phyloP scores from a whole-genome alignment of 106 monocot species.

The Allium cepa region DNA sequence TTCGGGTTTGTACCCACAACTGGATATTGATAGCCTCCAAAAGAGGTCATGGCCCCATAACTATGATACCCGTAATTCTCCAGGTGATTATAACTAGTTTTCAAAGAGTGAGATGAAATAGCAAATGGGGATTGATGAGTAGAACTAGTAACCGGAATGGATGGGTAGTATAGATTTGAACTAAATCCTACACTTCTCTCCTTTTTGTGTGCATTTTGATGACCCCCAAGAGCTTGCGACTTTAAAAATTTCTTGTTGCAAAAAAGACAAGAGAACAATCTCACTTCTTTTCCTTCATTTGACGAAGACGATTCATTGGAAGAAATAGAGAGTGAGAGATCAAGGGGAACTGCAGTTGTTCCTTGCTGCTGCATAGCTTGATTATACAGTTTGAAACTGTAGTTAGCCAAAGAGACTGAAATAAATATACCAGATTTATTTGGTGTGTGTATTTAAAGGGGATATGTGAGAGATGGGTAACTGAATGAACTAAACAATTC shows the following conservation, averaged over 20 bases:
- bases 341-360: background rate
- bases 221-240: conserved; percentile 81
- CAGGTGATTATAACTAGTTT: background rate
- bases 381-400: too few relatives aligned
- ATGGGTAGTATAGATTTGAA: conserved; percentile 7
- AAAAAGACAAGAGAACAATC: conserved; percentile 80
- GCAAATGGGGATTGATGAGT: background rate
- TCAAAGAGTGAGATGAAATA: background rate
- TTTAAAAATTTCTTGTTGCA: conserved; percentile 92
- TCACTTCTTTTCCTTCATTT: conserved; percentile 10
- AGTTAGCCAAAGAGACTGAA: too few relatives aligned
- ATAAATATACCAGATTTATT: too few relatives aligned
- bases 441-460: too few relatives aligned
- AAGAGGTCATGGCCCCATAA: too few relatives aligned
- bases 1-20: background rate
- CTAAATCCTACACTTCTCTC: conserved; percentile 50
- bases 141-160: background rate
- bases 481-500: too few relatives aligned
- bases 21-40: background rate
- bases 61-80: conserved; percentile 1
- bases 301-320: conserved; percentile 3
- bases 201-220: conserved; percentile 88
- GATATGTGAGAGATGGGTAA: too few relatives aligned
- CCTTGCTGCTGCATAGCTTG: conserved; percentile 1
- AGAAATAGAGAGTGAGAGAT: conserved; percentile 30